phyloP scores from a whole-genome alignment of 2,329 filamentous ascomycete species.

The Aspergillus tanneri region DNA sequence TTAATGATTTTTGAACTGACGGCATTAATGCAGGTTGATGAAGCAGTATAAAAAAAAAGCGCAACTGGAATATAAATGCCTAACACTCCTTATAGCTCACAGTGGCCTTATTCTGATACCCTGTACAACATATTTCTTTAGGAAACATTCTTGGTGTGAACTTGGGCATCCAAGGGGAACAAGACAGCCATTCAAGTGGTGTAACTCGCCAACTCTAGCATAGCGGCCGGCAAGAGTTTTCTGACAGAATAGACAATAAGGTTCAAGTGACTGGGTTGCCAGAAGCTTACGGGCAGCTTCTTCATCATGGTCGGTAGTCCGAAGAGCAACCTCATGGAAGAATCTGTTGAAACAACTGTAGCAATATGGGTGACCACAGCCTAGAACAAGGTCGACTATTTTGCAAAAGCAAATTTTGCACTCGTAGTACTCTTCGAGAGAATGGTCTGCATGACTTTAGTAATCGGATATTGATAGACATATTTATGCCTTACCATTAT shows the following conservation, averaged over 20 bases:
- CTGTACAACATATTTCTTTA: background rate
- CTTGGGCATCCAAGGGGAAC: background rate
- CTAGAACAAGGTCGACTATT: background rate
- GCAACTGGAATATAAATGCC: background rate
- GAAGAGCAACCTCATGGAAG: background rate
- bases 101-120: background rate
- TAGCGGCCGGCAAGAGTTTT: background rate
- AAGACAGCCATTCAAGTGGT: background rate
- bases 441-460: background rate
- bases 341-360: background rate
- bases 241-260: background rate
- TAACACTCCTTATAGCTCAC: background rate
- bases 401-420: background rate
- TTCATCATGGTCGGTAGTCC: background rate
- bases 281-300: background rate
- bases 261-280: background rate
- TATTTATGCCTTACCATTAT: background rate
- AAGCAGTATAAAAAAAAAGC: background rate
- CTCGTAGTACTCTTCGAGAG: background rate
- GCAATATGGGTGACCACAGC: background rate
- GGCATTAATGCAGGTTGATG: background rate
- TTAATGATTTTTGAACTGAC: background rate
- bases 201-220: background rate
- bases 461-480: background rate
- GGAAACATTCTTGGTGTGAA: background rate